Percentiles rank a stretch among this genome's conserved stretches.
phyloP scores from a whole-genome alignment of 2,329 filamentous ascomycete genomes.

The Colletotrichum euphorbiae region DNA sequence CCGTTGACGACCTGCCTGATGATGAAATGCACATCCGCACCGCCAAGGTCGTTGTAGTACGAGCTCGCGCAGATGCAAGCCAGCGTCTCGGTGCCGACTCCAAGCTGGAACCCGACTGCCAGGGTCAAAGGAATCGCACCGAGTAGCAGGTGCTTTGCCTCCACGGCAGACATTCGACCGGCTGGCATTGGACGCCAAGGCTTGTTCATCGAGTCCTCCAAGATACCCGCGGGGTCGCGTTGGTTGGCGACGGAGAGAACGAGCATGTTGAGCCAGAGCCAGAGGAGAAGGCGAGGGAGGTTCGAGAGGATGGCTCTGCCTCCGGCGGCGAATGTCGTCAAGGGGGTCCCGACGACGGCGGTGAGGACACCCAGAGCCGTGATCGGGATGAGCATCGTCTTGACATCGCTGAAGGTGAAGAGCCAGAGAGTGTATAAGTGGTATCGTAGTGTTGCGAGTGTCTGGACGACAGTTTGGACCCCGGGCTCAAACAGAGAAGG shows the following conservation, averaged over 20 bases:
- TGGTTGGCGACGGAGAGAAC: constrained; percentile 10
- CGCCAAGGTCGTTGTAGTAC: constrained; percentile 10
- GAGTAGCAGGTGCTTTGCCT: not conserved
- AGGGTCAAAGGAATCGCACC: not conserved
- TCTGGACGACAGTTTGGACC: not conserved
- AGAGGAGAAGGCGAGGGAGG: not conserved
- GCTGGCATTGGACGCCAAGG: not conserved
- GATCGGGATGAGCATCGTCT: not conserved
- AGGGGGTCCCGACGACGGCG: not conserved
- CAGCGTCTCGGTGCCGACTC: constrained; percentile 1
- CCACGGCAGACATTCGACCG: not conserved
- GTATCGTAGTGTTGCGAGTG: not conserved
- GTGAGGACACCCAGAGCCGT: not conserved
- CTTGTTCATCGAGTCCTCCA: constrained; percentile 1
- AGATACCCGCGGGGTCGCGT: not conserved
- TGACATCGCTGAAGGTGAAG: constrained; percentile 2
- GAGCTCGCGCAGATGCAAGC: constrained; percentile 11
- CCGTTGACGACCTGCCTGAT: not conserved
- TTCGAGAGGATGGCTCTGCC: not conserved
- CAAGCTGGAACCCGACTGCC: not conserved
- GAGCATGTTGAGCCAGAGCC: constrained; percentile 12
- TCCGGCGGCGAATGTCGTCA: not conserved
- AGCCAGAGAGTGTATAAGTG: not conserved
- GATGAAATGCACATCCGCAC: constrained; percentile 7
- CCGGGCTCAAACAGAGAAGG: too few relatives aligned